These are phyloP conservation scores for Pleurotus tuber-regium DNA, from an alignment of 768 basidiomycete species.

Conservation along the genomic window DNA sequence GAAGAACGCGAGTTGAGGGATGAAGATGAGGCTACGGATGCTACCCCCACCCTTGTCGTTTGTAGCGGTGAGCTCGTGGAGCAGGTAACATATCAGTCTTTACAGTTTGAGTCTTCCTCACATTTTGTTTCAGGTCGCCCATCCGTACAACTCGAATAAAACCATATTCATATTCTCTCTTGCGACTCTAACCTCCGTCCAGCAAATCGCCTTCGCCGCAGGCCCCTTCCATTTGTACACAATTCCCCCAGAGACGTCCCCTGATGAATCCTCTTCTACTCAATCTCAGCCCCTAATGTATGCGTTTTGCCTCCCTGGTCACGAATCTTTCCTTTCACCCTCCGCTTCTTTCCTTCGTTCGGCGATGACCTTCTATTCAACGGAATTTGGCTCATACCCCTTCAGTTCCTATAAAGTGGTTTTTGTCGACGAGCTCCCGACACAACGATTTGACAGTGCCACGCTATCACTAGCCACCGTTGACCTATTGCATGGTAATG, in stretches of 20 bases:
- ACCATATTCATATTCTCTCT: slow-evolving; percentile 93
- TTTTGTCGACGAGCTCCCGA: slow-evolving; percentile 87
- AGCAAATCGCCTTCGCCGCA: slow-evolving; percentile 94
- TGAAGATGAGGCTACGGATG: slow-evolving; percentile 53
- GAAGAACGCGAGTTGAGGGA: slow-evolving; percentile 54
- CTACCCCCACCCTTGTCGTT: slow-evolving; percentile 80
- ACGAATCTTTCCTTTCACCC: slow-evolving; percentile 65
- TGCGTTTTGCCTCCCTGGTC: slow-evolving; percentile 91
- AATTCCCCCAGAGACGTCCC: slow-evolving; percentile 58
- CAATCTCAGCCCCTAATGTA: slow-evolving; percentile 76
- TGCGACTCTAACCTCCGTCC: slow-evolving; percentile 84
- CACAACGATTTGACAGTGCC: slow-evolving; percentile 81
- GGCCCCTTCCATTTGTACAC: slow-evolving; percentile 87
- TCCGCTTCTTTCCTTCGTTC: slow-evolving; percentile 78
- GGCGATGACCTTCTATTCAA: slow-evolving; percentile 90
- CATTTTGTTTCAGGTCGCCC: slow-evolving; percentile 61
- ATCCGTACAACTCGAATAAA: slow-evolving; percentile 91
- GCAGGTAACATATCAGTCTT: slow-evolving; percentile 51
- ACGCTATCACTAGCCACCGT: slow-evolving; percentile 76
- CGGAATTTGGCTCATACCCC: slow-evolving; percentile 94
- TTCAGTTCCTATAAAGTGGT: slow-evolving; percentile 93
- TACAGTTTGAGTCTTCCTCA: slow-evolving; percentile 10
- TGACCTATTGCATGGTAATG: slow-evolving; percentile 83
- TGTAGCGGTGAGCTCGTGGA: slow-evolving; percentile 95
- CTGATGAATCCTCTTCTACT: slow-evolving; percentile 56